Base-by-base conservation (phyloP, 2,329 filamentous ascomycete species). In the Cyclaneusma minus region DNA sequence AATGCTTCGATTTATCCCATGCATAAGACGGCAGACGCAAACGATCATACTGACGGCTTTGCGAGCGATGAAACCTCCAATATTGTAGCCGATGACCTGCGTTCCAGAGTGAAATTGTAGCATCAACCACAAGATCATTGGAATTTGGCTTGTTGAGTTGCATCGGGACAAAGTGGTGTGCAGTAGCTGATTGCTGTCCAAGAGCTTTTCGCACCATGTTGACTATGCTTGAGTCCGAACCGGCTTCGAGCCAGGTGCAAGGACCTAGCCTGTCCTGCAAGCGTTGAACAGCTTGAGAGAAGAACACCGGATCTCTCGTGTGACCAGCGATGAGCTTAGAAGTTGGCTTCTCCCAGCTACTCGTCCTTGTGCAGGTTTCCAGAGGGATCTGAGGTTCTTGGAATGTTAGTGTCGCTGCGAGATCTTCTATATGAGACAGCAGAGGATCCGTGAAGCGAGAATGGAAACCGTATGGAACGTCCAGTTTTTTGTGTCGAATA, bases 11-110 rank as follows among this genome's bases (percentile, higher is more conserved):
- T 22, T 50, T 48, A 8, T 57, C 53, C 30, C 60, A 59, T 21
- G 58, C 54, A 29, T 58, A 58, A 0, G 54, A 50, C 0, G 55
- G 56, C 1, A 60, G 38, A 0, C 47, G 17, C 3, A 55, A 13
- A 0, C 26, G 32, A 0, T 24, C 18, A 14, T 45, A 36, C 0
- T 37, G 25, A 2, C 10, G 2, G 0, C 31, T 45, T 27, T 60
- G 52, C 0, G 5, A 16, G 3, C 13, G 8, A 21, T 50, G 48
- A 21, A 54, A 49, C 1, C 41, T 24, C 60, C 59, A 63, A 37
- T 49, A 56, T 0, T 43, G 29, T 0, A 49, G 33, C 0, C 22
- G 15, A 1, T 55, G 3, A 0, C 58, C 57, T 2, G 35, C 24
- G 16, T 50, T 52, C 59, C 59, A 63, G 0, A 63, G 42, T 3